Evolutionary conservation across 1,284 basidiomycete genomes (phyloP), one percentile per base, ranked within the genome.

Genomic region (Puccinia coronata): DNA sequence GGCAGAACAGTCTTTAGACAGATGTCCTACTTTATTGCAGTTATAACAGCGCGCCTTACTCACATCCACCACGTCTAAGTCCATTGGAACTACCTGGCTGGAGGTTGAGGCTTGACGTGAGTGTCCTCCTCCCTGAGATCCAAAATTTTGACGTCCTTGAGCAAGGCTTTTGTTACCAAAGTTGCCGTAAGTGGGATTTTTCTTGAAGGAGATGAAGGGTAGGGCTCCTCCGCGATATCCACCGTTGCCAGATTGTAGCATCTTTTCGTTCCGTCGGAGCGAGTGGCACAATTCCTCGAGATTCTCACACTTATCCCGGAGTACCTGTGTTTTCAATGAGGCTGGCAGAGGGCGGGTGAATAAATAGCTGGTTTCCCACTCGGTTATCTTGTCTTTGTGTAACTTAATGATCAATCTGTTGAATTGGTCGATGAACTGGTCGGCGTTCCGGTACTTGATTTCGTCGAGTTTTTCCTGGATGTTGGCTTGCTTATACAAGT

Each of bases 1-100:
- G 14, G 34, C 25, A n/a, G n/a, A n/a, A n/a, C n/a, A n/a, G n/a
- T n/a, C n/a, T n/a, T n/a, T n/a, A n/a, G n/a, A n/a, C n/a, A 70
- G 25, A 25, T 70, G 67, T 16, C 67, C 67, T 47, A 47, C 25
- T 23, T 70, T 70, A 70, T 70, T 43, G 31, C 67, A 70, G 16
- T 47, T 70, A 20, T 70, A 70, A 47, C 67, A 70, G 8, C 49
- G 9, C n/a, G n/a, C n/a, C n/a, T n/a, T n/a, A n/a, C n/a, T n/a
- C n/a, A n/a, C n/a, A n/a, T n/a, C n/a, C n/a, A 31, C n/a, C n/a
- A 36, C 51, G 31, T 49, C 41, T 36, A 71, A 18, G 18, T 71
- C 69, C 69, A 71, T 71, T 8, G 69, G 43, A 20, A 28, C 14
- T 3, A 18, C 36, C 12, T 28, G 4, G 36, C 61, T 41, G 20